A percentile compares a stretch with the other conserved stretches of the same genome.
phyloP scores from a whole-genome alignment of 768 basidiomycete genomes.

The Chalciporus pseudorubinellus region DNA sequence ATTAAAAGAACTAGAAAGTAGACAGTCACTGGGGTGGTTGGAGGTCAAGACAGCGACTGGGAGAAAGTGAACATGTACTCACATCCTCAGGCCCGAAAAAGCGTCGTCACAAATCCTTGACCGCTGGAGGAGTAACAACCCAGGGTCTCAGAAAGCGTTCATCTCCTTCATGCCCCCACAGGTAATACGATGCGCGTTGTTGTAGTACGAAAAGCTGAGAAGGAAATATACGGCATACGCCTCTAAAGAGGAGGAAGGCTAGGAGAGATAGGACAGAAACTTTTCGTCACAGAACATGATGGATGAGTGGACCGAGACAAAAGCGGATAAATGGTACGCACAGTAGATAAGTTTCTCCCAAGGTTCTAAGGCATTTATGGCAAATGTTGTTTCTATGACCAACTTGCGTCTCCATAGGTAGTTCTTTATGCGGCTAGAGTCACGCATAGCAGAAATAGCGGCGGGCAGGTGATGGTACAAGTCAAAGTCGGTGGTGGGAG shows the following conservation, averaged over 20 bases:
- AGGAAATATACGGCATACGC: constrained; percentile 57
- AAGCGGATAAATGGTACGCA: constrained; percentile 34
- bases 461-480: neutral
- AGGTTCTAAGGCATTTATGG: constrained; percentile 57
- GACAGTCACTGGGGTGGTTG: neutral
- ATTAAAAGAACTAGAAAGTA: neutral
- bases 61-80: neutral
- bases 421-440: constrained; percentile 24
- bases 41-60: constrained; percentile 4
- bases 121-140: constrained; percentile 23
- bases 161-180: constrained; percentile 50
- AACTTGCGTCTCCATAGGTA: constrained; percentile 53
- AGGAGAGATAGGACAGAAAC: constrained; percentile 41
- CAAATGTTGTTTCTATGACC: constrained; percentile 59
- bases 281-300: constrained; percentile 15
- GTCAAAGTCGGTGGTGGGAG: neutral
- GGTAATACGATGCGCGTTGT: constrained; percentile 57
- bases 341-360: constrained; percentile 67
- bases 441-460: constrained; percentile 4
- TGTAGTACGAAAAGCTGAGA: constrained; percentile 52
- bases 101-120: constrained; percentile 24
- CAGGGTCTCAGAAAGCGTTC: constrained; percentile 23
- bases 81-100: constrained; percentile 8
- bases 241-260: constrained; percentile 46
- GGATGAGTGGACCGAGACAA: neutral